Percentiles rank a stretch among this genome's conserved stretches.
phyloP scores from a whole-genome alignment of 441 rosid species.

The Kokia cookei region DNA sequence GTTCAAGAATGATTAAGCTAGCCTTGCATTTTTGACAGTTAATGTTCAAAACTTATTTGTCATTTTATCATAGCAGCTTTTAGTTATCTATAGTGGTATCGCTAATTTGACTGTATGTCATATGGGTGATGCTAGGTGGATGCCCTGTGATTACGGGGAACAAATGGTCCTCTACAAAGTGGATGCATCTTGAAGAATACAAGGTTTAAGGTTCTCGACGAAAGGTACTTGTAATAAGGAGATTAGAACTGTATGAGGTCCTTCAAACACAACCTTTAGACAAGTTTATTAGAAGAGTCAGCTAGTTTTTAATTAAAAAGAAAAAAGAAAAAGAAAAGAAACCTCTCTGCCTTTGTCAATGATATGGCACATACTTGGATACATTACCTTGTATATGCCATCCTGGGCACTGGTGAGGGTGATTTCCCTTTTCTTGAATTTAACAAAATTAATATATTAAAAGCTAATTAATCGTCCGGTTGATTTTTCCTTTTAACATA shows the following conservation, averaged over 20 bases:
- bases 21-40: not conserved
- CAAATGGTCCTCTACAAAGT: constrained; percentile 65
- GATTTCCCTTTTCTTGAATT: not conserved
- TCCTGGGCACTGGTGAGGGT: no score
- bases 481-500: no score
- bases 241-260: not conserved
- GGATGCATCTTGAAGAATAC: constrained; percentile 52
- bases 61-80: not conserved
- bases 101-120: not conserved
- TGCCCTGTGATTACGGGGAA: constrained; percentile 62
- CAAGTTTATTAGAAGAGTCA: not conserved
- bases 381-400: no score
- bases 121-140: constrained; percentile 34
- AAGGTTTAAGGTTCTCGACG: constrained; percentile 16
- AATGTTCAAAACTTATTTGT: not conserved
- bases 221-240: constrained; percentile 18
- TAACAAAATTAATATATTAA: not conserved
- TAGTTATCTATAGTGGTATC: not conserved
- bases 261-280: not conserved
- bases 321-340: no score
- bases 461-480: no score
- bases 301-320: not conserved
- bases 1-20: not conserved
- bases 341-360: not conserved
- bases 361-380: not conserved